These are phyloP conservation scores for Gossypioides kirkii DNA, from an alignment of 345 rosid genomes.

Conservation along the genomic window DNA sequence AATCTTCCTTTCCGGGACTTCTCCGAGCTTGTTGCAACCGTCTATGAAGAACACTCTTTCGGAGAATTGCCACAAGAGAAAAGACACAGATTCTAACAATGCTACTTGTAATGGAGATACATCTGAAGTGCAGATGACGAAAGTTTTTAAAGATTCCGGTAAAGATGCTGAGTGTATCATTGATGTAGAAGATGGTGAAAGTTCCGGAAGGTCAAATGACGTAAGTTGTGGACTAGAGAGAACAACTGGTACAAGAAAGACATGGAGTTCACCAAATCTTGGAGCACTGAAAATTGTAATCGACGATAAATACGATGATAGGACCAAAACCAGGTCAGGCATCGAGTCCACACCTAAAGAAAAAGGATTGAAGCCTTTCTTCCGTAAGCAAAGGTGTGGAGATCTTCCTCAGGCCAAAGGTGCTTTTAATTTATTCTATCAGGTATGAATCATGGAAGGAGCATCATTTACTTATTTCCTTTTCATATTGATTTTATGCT, in stretches of 20 bases:
- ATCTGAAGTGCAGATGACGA: conserved; percentile 9
- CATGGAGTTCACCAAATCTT: conserved; percentile 63
- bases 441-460: conserved; percentile 28
- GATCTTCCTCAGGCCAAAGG: conserved; percentile 36
- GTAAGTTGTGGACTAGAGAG: conserved; percentile 30
- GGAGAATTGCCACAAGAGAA: conserved; percentile 27
- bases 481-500: neutral
- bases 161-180: conserved; percentile 31
- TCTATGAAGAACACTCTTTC: conserved; percentile 21
- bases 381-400: conserved; percentile 50
- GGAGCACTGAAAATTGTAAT: conserved; percentile 54
- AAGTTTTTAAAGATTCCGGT: conserved; percentile 27
- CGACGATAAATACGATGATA: conserved; percentile 34
- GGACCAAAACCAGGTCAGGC: conserved; percentile 20
- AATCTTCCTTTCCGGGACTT: conserved; percentile 63
- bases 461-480: neutral
- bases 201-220: conserved; percentile 32
- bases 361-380: conserved; percentile 50
- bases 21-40: conserved; percentile 26
- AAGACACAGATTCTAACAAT: conserved; percentile 26
- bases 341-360: conserved; percentile 64
- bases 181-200: conserved; percentile 35
- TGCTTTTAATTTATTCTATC: conserved; percentile 32
- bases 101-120: conserved; percentile 31
- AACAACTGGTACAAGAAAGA: conserved; percentile 42